Evolutionary conservation across 805 yeast genomes (phyloP).

Genomic region (Lachancea kluyveri): DNA sequence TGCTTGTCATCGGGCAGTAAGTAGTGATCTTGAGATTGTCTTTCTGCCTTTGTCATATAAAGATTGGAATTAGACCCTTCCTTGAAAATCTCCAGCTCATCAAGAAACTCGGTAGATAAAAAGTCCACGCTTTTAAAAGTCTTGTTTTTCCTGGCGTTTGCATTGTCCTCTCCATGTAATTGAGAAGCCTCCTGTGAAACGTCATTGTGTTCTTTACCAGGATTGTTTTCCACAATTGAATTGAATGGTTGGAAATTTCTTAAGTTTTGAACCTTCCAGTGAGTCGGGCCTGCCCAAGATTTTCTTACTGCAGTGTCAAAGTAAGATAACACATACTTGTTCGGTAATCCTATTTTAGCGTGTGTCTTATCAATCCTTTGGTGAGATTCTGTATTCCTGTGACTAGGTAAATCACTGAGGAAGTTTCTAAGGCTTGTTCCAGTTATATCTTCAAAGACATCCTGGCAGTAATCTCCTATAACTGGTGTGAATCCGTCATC

Average conservation of each 20-base stretch:
- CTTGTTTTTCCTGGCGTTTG: slow-evolving; percentile 32
- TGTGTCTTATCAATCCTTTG: too few relatives aligned
- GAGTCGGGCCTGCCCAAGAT: slow-evolving; percentile 89
- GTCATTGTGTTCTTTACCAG: slow-evolving; percentile 3
- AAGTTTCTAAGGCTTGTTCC: too few relatives aligned
- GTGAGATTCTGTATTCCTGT: too few relatives aligned
- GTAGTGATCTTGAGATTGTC: slow-evolving; percentile 37
- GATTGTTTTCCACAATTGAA: slow-evolving; percentile 35
- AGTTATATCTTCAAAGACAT: too few relatives aligned
- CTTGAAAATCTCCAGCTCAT: slow-evolving; percentile 36
- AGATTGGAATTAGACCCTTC: slow-evolving; percentile 31
- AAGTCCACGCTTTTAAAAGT: slow-evolving; percentile 41
- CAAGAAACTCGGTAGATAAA: slow-evolving; percentile 32
- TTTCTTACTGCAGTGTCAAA: slow-evolving; percentile 63
- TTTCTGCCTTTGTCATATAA: slow-evolving; percentile 36
- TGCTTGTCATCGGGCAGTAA: slow-evolving; percentile 66
- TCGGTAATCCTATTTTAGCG: too few relatives aligned
- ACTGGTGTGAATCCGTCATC: too few relatives aligned
- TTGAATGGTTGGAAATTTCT: too few relatives aligned
- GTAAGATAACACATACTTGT: slow-evolving; percentile 65
- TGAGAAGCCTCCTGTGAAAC: slow-evolving; percentile 3
- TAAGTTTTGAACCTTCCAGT: slow-evolving; percentile 89
- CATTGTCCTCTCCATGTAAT: slow-evolving; percentile 11
- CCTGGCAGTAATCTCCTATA: too few relatives aligned
- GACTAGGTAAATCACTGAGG: too few relatives aligned